Base-by-base conservation (phyloP, 1,139 yeast genomes). In the Suhomyces coccinellae region DNA sequence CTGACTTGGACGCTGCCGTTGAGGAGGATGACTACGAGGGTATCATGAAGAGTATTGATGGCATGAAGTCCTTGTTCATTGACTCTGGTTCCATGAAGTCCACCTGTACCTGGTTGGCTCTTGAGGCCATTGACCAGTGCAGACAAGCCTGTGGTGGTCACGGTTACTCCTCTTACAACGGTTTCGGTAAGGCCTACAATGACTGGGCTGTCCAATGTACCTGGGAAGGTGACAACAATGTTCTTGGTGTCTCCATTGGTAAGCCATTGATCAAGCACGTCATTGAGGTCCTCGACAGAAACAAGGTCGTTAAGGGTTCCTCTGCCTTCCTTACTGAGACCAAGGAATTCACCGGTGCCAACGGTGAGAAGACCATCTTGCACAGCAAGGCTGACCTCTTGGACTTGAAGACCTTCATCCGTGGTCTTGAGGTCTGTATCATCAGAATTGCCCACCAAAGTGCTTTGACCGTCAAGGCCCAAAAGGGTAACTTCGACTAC, bases 91-190 rank as follows among this genome's bases (percentile, higher is more conserved):
- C 77, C 38, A 70, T 73, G 62, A 74, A 74, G 62, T 68, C 78
- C 33, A 72, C 79, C 38, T 62, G 69, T 58, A 74, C 79, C 42
- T 74, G 79, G 79, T 65, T 73, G 56, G 73, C 77, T 44, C 72
- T 76, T 45, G 72, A 68, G 49, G 67, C 67, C 47, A 74, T 74
- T 53, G 77, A 73, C 56, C 67, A 74, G 57, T 65, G 73, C 57
- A 71, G 79, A 68, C 79, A 74, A 61, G 65, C 79, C 17, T 74
- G 79, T 64, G 79, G 79, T 64, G 79, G 79, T 49, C 79, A 73
- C 57, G 79, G 79, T 49, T 74, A 74, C 63, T 73, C 79, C 20
- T 54, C 75, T 32, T 74, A 74, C 63, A 61, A 66, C 50, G 79
- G 78, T 39, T 74, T 74, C 51, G 79, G 79, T 50, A 73, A 65